Evolutionary conservation across 1,139 yeast species (phyloP), one percentile per base, ranked within the genome.

Genomic region (Suhomyces panamericanus): DNA sequence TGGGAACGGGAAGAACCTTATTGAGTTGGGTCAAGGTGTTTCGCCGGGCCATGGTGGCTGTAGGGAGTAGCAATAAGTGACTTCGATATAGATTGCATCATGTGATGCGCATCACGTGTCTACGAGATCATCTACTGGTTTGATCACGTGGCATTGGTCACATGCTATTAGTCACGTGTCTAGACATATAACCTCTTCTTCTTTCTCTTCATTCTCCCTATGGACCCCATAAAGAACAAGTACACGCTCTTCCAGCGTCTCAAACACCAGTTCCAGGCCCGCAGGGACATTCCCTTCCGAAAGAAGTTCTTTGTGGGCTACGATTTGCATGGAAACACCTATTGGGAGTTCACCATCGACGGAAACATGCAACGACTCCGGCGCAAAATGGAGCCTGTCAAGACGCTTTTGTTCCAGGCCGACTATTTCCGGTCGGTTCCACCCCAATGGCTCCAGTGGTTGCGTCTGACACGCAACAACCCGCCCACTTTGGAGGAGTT

Each of bases 401-500:
- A 64, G 44, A 63, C 64, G 35, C 64, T 69, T 43, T 53, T 69
- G 6, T 75, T 73, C 58, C 66, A 78, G 44, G 77, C 70, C 6
- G 83, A 79, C 52, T 79, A 79, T 52, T 77, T 73, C 52, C 56
- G 61, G 8, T 71, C 75, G 4, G 69, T 78, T 0, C 84, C 83
- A 13, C 83, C 93, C 1, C 91, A 83, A 57, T 87, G 96, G 95
- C 67, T 80, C 35, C 91, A 85, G 59, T 87, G 96, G 96, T 70
- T 88, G 20, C 64, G 95, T 41, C 71, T 80, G 54, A 81, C 88
- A 1, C 70, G 95, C 42, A 64, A 70, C 1, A 58, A 65, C 1
- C 73, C 83, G 2, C 96, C 96, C 0, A 70, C 82, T 1, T 57
- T 87, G 30, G 72, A 76, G 38, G 95, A 87, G 51, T 71, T 87